Evolutionary conservation across 495 filamentous ascomycete genomes (phyloP).

Genomic region (Tirmania nivea): DNA sequence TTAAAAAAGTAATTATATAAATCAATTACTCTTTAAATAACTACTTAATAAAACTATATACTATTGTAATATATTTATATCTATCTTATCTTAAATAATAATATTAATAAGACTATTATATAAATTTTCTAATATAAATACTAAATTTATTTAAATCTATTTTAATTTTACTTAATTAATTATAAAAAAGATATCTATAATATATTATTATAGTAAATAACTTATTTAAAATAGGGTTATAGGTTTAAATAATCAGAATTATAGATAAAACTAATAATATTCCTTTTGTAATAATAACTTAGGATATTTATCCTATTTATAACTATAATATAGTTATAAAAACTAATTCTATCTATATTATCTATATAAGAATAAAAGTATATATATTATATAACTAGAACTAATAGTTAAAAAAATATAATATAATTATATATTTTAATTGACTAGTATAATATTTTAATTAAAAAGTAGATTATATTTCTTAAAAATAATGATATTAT

Average conservation of each 20-base stretch:
- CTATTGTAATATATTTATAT: neutral
- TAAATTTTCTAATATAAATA: constrained; percentile 4
- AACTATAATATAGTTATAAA: constrained; percentile 1
- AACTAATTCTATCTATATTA: constrained; percentile 1
- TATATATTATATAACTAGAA: constrained; percentile 5
- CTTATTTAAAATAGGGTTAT: constrained; percentile 3
- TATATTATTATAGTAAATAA: constrained; percentile 6
- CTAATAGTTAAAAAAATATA: neutral
- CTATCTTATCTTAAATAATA: neutral
- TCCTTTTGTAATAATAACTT: neutral
- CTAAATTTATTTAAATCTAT: constrained; percentile 1
- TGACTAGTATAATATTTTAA: neutral
- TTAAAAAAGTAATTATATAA: neutral
- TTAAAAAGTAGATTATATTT: neutral
- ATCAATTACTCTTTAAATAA: neutral
- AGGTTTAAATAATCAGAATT: neutral
- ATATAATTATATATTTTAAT: neutral
- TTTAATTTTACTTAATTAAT: neutral
- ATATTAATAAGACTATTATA: constrained; percentile 6
- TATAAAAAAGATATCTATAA: constrained; percentile 3
- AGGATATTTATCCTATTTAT: no score
- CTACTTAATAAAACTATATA: constrained; percentile 1
- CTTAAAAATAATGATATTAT: neutral
- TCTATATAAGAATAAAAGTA: constrained; percentile 5
- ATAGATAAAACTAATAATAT: constrained; percentile 7